Evolutionary conservation across 805 yeast species (phyloP).

Genomic region (Zygotorulaspora sp.): DNA sequence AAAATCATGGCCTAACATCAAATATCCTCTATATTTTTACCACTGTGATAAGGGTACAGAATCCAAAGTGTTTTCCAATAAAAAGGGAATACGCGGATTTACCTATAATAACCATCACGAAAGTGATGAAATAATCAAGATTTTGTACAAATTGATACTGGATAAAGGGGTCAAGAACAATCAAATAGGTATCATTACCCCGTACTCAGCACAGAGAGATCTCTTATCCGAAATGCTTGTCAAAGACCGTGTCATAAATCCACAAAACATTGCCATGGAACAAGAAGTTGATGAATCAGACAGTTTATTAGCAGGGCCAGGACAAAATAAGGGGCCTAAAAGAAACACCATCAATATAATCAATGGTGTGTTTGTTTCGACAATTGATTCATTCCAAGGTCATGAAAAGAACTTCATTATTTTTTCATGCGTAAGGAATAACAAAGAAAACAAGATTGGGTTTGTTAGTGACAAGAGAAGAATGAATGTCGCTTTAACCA

Average conservation of each 20-base stretch:
- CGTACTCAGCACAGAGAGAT: constrained; percentile 74
- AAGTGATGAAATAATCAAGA: constrained; percentile 43
- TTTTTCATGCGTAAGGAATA: constrained; percentile 72
- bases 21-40: constrained; percentile 60
- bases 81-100: constrained; percentile 45
- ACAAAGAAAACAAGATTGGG: constrained; percentile 50
- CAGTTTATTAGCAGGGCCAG: constrained; percentile 38
- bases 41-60: constrained; percentile 48
- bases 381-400: constrained; percentile 92
- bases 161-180: constrained; percentile 48
- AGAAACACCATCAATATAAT: constrained; percentile 35
- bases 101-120: constrained; percentile 58
- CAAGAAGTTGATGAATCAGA: constrained; percentile 62
- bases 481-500: constrained; percentile 67
- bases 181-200: constrained; percentile 65
- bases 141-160: constrained; percentile 46
- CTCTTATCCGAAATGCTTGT: constrained; percentile 48
- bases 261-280: constrained; percentile 43
- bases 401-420: constrained; percentile 80
- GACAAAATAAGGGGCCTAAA: constrained; percentile 12
- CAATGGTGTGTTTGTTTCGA: constrained; percentile 44
- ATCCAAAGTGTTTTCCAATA: constrained; percentile 43
- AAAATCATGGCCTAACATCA: constrained; percentile 44
- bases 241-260: constrained; percentile 52
- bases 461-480: constrained; percentile 58